phyloP scores from a whole-genome alignment of 768 basidiomycete species.

The Lentinula detonsa region DNA sequence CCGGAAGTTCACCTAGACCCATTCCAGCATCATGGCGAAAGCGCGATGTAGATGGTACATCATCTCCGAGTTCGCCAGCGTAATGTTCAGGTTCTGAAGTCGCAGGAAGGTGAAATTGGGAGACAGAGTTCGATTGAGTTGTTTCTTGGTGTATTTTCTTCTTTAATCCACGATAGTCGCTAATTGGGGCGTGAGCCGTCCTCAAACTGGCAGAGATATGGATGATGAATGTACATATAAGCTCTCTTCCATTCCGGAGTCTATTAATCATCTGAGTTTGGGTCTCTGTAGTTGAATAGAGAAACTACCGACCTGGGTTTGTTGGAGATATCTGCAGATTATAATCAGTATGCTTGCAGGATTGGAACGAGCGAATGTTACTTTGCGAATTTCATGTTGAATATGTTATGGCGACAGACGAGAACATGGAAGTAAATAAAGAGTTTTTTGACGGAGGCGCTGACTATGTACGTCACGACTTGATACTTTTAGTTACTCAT shows the following conservation, averaged over 20 bases:
- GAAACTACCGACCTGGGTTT: conserved; percentile 47
- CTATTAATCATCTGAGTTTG: conserved; percentile 24
- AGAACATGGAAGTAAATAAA: not conserved
- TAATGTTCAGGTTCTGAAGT: not conserved
- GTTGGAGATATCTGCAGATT: conserved; percentile 52
- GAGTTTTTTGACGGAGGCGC: not conserved
- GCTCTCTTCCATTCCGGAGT: conserved; percentile 71
- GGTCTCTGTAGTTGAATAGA: not conserved
- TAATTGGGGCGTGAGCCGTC: conserved; percentile 18
- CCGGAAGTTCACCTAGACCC: conserved; percentile 1
- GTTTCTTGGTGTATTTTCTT: conserved; percentile 55
- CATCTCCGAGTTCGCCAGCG: conserved; percentile 8
- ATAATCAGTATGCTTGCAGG: not conserved
- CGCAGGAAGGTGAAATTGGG: conserved; percentile 12
- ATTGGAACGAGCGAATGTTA: conserved; percentile 15
- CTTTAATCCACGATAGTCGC: conserved; percentile 71
- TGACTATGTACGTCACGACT: not conserved
- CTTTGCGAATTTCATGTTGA: conserved; percentile 58
- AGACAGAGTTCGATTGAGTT: conserved; percentile 23
- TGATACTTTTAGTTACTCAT: too few relatives aligned
- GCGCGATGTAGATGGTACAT: not conserved
- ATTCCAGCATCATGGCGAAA: not conserved
- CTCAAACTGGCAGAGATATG: not conserved
- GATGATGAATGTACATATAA: conserved; percentile 43
- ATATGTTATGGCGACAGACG: not conserved